These are phyloP conservation scores for Fusarium neocosmosporiellum DNA, from an alignment of 2,329 filamentous ascomycete genomes.

Conservation along the genomic window DNA sequence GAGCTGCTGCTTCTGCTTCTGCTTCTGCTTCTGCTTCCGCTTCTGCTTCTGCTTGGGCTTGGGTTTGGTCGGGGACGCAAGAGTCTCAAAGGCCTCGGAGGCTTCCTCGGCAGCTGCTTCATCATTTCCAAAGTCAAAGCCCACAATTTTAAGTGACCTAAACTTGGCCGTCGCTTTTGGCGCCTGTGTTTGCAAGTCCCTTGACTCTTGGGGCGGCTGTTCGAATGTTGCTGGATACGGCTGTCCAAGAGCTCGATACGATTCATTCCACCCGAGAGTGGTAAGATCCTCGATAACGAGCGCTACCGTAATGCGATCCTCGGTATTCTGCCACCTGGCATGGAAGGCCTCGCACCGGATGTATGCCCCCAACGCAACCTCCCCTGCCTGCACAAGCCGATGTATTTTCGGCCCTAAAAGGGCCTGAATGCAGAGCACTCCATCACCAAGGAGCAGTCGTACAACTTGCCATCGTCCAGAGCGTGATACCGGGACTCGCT, in stretches of 20 bases:
- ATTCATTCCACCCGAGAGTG: constrained; percentile 61
- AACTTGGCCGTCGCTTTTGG: background rate
- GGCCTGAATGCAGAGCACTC: constrained; percentile 65
- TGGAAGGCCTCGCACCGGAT: constrained; percentile 58
- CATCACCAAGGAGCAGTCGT: constrained; percentile 63
- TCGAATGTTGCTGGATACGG: background rate
- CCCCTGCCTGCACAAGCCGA: constrained; percentile 57
- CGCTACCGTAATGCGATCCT: constrained; percentile 51
- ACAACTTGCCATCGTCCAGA: constrained; percentile 56
- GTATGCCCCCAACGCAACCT: constrained; percentile 61
- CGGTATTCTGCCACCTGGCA: constrained; percentile 43
- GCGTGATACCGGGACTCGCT: constrained; percentile 49
- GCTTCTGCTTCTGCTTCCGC: too few species aligned
- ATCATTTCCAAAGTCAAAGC: constrained; percentile 18
- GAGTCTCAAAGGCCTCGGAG: constrained; percentile 52
- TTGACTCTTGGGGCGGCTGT: background rate
- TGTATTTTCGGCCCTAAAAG: constrained; percentile 60
- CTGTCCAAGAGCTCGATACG: constrained; percentile 45
- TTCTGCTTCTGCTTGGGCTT: constrained; percentile 18
- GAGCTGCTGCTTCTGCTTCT: constrained; percentile 37
- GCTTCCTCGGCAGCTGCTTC: constrained; percentile 48
- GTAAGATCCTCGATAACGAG: constrained; percentile 58
- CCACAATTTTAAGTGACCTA: background rate
- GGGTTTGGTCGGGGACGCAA: constrained; percentile 41
- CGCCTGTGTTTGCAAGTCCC: background rate